These are phyloP conservation scores for Erysimum cheiranthoides DNA, from an alignment of 345 rosid genomes.

Conservation along the genomic window DNA sequence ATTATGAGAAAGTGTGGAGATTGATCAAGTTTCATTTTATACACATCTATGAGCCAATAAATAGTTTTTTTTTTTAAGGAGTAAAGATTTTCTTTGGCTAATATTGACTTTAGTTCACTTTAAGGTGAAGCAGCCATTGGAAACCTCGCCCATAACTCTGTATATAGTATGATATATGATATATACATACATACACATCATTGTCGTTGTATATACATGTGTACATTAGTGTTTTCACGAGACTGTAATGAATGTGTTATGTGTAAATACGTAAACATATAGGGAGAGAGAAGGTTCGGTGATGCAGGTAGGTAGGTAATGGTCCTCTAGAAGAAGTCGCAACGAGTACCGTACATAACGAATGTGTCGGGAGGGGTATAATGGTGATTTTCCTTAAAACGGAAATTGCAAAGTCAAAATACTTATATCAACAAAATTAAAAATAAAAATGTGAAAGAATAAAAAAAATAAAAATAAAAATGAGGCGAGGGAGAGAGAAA, in stretches of 20 bases:
- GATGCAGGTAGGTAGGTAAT: slow-evolving; percentile 28
- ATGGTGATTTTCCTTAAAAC: not conserved
- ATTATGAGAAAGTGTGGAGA: slow-evolving; percentile 12
- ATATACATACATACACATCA: slow-evolving; percentile 12
- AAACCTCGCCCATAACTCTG: slow-evolving; percentile 18
- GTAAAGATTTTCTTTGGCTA: not conserved
- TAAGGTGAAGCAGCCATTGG: slow-evolving; percentile 34
- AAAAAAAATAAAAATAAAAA: no score
- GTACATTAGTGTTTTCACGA: slow-evolving; percentile 39
- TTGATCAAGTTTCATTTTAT: not conserved
- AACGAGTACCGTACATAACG: slow-evolving; percentile 36
- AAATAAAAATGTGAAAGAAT: not conserved
- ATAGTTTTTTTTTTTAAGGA: not conserved
- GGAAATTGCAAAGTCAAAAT: slow-evolving; percentile 39
- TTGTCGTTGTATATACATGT: not conserved
- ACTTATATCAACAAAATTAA: not conserved
- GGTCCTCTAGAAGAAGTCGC: slow-evolving; percentile 29
- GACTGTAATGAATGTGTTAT: slow-evolving; percentile 34
- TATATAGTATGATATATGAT: not conserved
- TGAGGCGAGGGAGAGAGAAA: not conserved
- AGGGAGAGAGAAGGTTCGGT: slow-evolving; percentile 23
- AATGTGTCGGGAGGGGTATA: slow-evolving; percentile 37
- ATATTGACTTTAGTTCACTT: slow-evolving; percentile 30
- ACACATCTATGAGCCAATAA: not conserved
- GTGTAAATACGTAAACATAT: not conserved